Evolutionary conservation across 2,329 filamentous ascomycete species (phyloP), one percentile per base, ranked within the genome.

Genomic region (Thermochaetoides dissita): DNA sequence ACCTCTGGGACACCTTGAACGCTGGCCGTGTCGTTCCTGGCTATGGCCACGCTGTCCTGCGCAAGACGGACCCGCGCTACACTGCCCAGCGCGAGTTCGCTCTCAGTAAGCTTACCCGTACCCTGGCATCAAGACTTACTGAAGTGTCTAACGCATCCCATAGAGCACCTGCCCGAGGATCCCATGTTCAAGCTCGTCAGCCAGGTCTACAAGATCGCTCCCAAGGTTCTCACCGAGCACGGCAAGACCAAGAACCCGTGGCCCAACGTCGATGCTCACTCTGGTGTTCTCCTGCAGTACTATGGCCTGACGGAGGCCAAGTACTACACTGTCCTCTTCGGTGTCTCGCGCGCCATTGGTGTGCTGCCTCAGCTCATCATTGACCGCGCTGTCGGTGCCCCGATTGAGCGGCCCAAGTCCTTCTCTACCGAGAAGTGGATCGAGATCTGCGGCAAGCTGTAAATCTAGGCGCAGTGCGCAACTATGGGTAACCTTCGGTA

Each of bases 191-290:
- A 98, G 79, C 84, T 98, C 56, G 91, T 98, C 71, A 93, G 84
- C 77, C 91, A 98, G 74, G 91, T 98, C 57, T 98, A 96, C 84
- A 98, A 98, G 85, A 96, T 98, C 59, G 91, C 91, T 52, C 91
- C 91, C 52, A 84, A 82, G 60, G 91, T 98, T 58, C 76, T 98
- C 64, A 98, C 91, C 54, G 87, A 98, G 81, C 91, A 98, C 74
- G 91, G 91, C 72, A 98, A 98, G 85, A 96, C 89, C 76, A 96
- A 96, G 84, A 95, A 96, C 84, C 89, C 89, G 54, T 96, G 76
- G 78, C 91, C 91, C 68, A 96, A 96, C 74, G 88, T 96, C 60
- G 89, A 96, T 62, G 88, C 89, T 60, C 91, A 96, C 83, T 95
- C 88, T 30, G 91, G 91, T 76, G 91, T 98, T 54, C 85, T 98